Evolutionary conservation across 768 basidiomycete genomes (phyloP).

Genomic region (Neoboletus magnificus): DNA sequence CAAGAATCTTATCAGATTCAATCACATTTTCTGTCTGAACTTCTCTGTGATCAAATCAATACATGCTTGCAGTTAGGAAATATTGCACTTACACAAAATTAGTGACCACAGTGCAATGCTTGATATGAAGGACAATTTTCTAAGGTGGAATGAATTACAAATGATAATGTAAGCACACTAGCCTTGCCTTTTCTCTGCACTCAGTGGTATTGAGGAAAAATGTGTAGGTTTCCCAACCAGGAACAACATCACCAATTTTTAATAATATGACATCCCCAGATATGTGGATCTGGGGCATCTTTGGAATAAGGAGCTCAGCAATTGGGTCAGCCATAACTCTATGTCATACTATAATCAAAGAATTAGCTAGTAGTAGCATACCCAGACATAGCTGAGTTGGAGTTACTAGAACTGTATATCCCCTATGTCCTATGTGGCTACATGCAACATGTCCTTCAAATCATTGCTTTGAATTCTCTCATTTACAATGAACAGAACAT

Average conservation of each 20-base stretch:
- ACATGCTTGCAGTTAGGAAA: too few relatives aligned
- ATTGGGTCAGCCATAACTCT: background rate
- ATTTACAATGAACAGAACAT: background rate
- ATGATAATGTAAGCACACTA: too few relatives aligned
- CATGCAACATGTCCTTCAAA: too few relatives aligned
- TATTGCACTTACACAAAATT: background rate
- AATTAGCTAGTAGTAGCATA: background rate
- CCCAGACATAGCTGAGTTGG: background rate
- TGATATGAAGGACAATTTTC: too few relatives aligned
- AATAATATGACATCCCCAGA: background rate
- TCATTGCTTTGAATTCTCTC: background rate
- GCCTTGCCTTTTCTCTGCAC: background rate
- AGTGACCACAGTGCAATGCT: background rate
- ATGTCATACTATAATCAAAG: too few relatives aligned
- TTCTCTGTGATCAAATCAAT: background rate
- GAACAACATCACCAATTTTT: background rate
- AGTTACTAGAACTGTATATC: background rate
- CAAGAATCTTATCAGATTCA: too few relatives aligned
- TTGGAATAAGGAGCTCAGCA: background rate
- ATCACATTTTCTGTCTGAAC: background rate
- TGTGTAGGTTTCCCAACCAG: background rate
- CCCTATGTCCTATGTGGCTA: background rate
- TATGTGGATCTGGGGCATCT: background rate
- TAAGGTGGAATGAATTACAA: too few relatives aligned
- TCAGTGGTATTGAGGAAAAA: background rate